Conservation (phyloP, 352 stramenopile genomes). For the Phytophthora sp. region DNA sequence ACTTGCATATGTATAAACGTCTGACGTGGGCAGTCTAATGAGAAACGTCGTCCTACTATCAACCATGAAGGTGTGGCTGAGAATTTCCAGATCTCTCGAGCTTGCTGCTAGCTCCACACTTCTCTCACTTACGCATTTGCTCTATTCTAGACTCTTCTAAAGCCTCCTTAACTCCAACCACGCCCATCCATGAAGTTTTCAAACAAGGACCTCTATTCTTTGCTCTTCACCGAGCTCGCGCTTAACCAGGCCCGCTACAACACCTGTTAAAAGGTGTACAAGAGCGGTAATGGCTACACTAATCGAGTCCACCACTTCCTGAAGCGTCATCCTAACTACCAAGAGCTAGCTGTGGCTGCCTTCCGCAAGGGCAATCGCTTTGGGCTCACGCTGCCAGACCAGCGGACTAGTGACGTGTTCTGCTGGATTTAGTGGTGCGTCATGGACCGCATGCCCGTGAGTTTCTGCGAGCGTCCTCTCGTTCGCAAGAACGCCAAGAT, state of each 20-base stretch:
- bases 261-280: background rate
- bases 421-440: slow-evolving; percentile 2
- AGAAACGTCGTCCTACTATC: too few relatives aligned
- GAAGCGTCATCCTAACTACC: background rate
- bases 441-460: background rate
- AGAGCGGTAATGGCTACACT: background rate
- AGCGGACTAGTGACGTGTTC: background rate
- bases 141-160: too few relatives aligned
- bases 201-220: background rate
- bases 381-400: background rate
- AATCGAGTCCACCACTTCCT: background rate
- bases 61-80: too few relatives aligned
- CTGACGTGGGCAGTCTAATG: too few relatives aligned
- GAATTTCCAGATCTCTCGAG: too few relatives aligned
- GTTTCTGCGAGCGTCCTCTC: background rate
- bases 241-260: background rate
- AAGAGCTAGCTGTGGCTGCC: background rate
- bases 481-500: background rate
- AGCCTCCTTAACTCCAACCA: too few relatives aligned
- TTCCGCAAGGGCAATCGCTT: background rate
- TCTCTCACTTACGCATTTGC: too few relatives aligned
- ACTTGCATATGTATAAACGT: too few relatives aligned
- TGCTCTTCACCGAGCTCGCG: background rate
- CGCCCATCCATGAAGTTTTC: background rate
- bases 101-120: too few relatives aligned